phyloP scores from a whole-genome alignment of 169 alveolate genomes.

The Cryptosporidium sp. region DNA sequence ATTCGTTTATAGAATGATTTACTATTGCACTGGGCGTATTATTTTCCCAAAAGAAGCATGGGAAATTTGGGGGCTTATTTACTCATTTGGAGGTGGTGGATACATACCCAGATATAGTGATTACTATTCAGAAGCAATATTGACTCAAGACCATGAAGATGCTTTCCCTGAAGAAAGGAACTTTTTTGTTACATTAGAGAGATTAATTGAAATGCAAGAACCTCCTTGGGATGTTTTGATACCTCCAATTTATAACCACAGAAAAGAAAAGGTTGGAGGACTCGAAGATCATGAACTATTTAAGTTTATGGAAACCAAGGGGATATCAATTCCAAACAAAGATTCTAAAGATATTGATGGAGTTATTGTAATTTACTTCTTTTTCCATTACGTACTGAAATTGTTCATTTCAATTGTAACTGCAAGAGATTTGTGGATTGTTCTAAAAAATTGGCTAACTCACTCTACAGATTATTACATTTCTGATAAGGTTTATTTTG shows the following conservation, averaged over 20 bases:
- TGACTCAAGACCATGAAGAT: conserved; percentile 35
- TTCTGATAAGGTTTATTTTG: conserved; percentile 8
- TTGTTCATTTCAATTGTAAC: conserved; percentile 34
- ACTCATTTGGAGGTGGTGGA: conserved; percentile 58
- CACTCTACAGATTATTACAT: conserved; percentile 11
- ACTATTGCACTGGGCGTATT: conserved; percentile 44
- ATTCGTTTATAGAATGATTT: conserved; percentile 55
- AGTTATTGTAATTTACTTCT: conserved; percentile 18
- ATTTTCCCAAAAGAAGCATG: conserved; percentile 56
- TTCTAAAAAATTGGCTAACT: conserved; percentile 31
- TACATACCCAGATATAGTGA: conserved; percentile 9
- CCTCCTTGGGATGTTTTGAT: conserved; percentile 52
- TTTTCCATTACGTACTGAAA: conserved; percentile 41
- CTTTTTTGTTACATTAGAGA: conserved; percentile 38
- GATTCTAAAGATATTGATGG: conserved; percentile 38
- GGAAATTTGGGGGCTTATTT: conserved; percentile 46
- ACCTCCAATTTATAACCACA: conserved; percentile 45
- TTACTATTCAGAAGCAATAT: neutral
- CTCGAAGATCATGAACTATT: conserved; percentile 1
- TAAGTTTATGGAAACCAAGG: conserved; percentile 30
- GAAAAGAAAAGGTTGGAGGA: neutral
- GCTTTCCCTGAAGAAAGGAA: conserved; percentile 67
- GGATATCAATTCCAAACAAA: conserved; percentile 31
- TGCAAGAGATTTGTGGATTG: conserved; percentile 42
- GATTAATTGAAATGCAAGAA: conserved; percentile 8